These are phyloP conservation scores for Aspergillus awamori DNA, from an alignment of 2,329 filamentous ascomycete species.

Conservation along the genomic window DNA sequence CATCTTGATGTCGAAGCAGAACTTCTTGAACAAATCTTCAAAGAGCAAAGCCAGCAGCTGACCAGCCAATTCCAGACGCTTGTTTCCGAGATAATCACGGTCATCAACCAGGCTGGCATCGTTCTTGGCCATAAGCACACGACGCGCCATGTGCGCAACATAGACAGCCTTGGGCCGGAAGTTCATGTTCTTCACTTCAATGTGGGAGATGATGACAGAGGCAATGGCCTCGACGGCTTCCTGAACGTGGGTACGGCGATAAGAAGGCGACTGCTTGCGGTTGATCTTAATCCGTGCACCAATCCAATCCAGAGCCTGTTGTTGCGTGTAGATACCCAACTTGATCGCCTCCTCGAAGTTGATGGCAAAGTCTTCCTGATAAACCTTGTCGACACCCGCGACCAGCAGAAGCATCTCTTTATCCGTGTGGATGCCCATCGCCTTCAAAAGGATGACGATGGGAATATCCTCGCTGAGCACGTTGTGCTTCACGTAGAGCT, in stretches of 20 bases:
- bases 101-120: conserved; percentile 91
- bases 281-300: conserved; percentile 87
- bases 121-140: conserved; percentile 90
- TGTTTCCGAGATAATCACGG: conserved; percentile 97
- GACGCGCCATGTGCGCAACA: conserved; percentile 94
- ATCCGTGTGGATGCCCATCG: conserved; percentile 89
- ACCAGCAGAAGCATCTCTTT: conserved; percentile 93
- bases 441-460: conserved; percentile 89
- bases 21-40: conserved; percentile 97
- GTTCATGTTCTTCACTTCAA: conserved; percentile 86
- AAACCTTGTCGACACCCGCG: conserved; percentile 80
- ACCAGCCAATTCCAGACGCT: conserved; percentile 89
- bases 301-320: conserved; percentile 92
- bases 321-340: conserved; percentile 84
- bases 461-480: conserved; percentile 92
- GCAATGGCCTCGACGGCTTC: conserved; percentile 92
- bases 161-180: conserved; percentile 98
- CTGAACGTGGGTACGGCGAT: conserved; percentile 79
- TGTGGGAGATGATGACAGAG: conserved; percentile 91
- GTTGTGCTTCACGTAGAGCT: conserved; percentile 88
- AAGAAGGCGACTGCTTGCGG: conserved; percentile 59
- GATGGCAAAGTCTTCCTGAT: conserved; percentile 92
- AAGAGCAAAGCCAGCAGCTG: conserved; percentile 92
- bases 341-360: conserved; percentile 93
- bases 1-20: conserved; percentile 83